These are phyloP conservation scores for Scheffersomyces titani DNA, from an alignment of 1,139 yeast species.

Conservation along the genomic window DNA sequence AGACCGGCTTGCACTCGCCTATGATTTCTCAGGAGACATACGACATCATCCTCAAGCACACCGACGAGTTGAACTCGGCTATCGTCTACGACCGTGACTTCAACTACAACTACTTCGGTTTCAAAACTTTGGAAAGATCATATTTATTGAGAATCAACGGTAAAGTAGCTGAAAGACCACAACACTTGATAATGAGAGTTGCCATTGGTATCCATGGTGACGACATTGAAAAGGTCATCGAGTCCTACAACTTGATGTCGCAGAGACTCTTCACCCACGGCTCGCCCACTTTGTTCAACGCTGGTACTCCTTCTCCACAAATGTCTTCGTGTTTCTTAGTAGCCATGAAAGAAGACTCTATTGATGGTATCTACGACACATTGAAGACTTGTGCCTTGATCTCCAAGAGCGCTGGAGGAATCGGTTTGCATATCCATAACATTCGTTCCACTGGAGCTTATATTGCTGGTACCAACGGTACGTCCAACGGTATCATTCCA, in stretches of 20 bases:
- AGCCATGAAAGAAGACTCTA: constrained; percentile 88
- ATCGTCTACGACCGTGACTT: constrained; percentile 80
- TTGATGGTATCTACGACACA: constrained; percentile 87
- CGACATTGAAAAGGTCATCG: constrained; percentile 69
- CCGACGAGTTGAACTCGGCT: constrained; percentile 76
- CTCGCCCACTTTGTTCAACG: constrained; percentile 86
- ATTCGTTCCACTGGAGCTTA: constrained; percentile 84
- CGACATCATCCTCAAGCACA: constrained; percentile 60
- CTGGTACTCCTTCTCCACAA: constrained; percentile 86
- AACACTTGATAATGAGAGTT: constrained; percentile 87
- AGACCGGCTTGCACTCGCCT: constrained; percentile 69
- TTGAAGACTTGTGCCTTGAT: constrained; percentile 84
- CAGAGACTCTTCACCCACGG: constrained; percentile 84
- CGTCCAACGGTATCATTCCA: constrained; percentile 85
- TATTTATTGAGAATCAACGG: constrained; percentile 72
- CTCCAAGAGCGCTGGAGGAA: constrained; percentile 90
- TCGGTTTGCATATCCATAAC: constrained; percentile 82
- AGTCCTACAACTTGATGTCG: constrained; percentile 85
- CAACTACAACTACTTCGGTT: constrained; percentile 81
- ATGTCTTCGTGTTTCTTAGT: constrained; percentile 89
- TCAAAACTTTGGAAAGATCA: constrained; percentile 84
- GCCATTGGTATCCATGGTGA: constrained; percentile 85
- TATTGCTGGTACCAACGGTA: constrained; percentile 88
- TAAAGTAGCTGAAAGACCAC: constrained; percentile 86
- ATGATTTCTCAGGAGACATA: constrained; percentile 77